Evolutionary conservation across 2,329 filamentous ascomycete genomes (phyloP).

Genomic region (Cyanodermella asteris): DNA sequence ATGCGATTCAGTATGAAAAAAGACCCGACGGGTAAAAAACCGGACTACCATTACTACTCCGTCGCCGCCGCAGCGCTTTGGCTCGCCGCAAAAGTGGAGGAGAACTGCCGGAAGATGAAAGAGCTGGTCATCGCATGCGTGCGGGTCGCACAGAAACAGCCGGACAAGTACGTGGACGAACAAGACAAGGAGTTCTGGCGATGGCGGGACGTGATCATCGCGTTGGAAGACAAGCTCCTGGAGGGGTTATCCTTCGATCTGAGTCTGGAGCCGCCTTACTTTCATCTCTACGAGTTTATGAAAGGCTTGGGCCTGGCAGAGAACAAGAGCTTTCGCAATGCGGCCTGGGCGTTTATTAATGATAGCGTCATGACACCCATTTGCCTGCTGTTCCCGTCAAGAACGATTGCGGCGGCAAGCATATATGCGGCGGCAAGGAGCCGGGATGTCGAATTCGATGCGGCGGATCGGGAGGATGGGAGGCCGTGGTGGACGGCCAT

Average conservation of each 20-base stretch:
- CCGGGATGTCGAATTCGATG: slow-evolving; percentile 48
- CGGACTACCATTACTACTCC: slow-evolving; percentile 76
- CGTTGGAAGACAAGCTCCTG: slow-evolving; percentile 79
- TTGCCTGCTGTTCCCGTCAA: slow-evolving; percentile 57
- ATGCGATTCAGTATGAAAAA: slow-evolving; percentile 72
- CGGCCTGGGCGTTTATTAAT: slow-evolving; percentile 84
- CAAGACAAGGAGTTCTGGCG: slow-evolving; percentile 97
- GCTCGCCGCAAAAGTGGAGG: slow-evolving; percentile 89
- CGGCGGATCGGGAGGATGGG: slow-evolving; percentile 49
- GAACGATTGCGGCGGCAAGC: slow-evolving; percentile 63
- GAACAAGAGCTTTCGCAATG: slow-evolving; percentile 63
- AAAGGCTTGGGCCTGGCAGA: slow-evolving; percentile 51
- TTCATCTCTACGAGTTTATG: slow-evolving; percentile 61
- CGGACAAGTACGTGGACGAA: slow-evolving; percentile 76
- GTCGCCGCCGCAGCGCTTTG: slow-evolving; percentile 84
- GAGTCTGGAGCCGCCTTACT: slow-evolving; percentile 72
- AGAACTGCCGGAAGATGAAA: slow-evolving; percentile 88
- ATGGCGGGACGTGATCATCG: slow-evolving; percentile 84
- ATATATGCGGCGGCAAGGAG: slow-evolving; percentile 72
- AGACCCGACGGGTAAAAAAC: slow-evolving; percentile 39
- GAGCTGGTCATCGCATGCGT: slow-evolving; percentile 86
- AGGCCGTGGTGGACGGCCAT: slow-evolving; percentile 74
- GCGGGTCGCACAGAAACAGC: slow-evolving; percentile 84
- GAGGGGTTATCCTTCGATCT: slow-evolving; percentile 88
- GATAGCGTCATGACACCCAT: slow-evolving; percentile 70